These are phyloP conservation scores for Cryptococcus sp. DNA, from an alignment of 1,284 basidiomycete genomes.

Conservation along the genomic window DNA sequence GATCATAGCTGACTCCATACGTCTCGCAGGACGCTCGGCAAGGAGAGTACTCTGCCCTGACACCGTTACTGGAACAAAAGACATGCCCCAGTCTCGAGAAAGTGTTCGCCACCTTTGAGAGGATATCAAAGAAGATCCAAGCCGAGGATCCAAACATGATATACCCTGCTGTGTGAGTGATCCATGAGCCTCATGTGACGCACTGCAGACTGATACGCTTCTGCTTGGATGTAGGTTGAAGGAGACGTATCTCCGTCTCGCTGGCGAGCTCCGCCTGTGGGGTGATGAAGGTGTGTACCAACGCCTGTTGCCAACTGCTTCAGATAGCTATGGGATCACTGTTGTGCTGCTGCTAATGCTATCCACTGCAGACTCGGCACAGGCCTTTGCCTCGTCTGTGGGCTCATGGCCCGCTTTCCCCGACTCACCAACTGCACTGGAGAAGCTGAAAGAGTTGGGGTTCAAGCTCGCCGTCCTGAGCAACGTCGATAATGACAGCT, in stretches of 20 bases:
- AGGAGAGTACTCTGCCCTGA: slow-evolving; percentile 30
- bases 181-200: neutral
- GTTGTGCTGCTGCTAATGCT: neutral
- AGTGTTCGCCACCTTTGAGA: slow-evolving; percentile 26
- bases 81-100: slow-evolving; percentile 19
- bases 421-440: slow-evolving; percentile 33
- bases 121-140: slow-evolving; percentile 32
- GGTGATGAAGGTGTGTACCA: slow-evolving; percentile 9
- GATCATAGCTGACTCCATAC: too few species aligned
- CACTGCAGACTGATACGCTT: neutral
- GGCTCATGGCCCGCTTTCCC: slow-evolving; percentile 42
- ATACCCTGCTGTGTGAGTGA: slow-evolving; percentile 36
- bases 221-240: slow-evolving; percentile 4
- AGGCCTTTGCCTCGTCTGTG: slow-evolving; percentile 30
- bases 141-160: slow-evolving; percentile 28
- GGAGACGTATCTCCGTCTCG: slow-evolving; percentile 7
- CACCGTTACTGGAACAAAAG: slow-evolving; percentile 23
- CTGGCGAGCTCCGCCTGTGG: slow-evolving; percentile 12
- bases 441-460: slow-evolving; percentile 26
- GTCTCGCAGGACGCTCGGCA: slow-evolving; percentile 38
- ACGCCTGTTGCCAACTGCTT: neutral
- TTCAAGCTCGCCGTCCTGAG: slow-evolving; percentile 36
- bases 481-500: slow-evolving; percentile 40
- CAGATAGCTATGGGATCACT: neutral
- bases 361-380: slow-evolving; percentile 20